Percentiles rank a stretch among this genome's conserved stretches.
phyloP scores from a whole-genome alignment of 163 green algal species.

The Prototheca cutis region DNA sequence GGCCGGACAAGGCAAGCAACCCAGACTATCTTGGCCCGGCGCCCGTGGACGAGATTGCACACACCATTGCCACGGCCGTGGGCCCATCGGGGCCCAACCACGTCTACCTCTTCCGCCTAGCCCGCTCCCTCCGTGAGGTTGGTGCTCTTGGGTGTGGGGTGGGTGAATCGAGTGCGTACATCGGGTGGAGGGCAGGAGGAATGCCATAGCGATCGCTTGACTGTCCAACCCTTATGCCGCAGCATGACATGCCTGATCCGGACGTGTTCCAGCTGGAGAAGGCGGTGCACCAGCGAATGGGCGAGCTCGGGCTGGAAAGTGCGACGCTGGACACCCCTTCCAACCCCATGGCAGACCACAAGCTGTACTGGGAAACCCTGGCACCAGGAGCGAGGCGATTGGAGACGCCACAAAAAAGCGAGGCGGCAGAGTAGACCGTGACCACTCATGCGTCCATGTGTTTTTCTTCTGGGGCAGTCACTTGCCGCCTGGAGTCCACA shows the following conservation, averaged over 20 bases:
- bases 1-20: conserved; percentile 27
- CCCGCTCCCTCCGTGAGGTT: conserved; percentile 37
- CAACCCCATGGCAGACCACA: not conserved
- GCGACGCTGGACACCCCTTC: not conserved
- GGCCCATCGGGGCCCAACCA: conserved; percentile 58
- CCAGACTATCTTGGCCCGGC: conserved; percentile 56
- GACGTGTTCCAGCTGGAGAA: conserved; percentile 36
- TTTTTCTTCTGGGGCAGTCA: too few species aligned
- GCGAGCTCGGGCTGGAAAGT: not conserved
- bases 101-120: conserved; percentile 57
- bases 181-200: not conserved
- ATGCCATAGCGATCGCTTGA: not conserved
- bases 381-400: not conserved
- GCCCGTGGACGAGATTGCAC: conserved; percentile 35
- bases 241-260: conserved; percentile 31
- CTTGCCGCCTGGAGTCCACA: too few species aligned
- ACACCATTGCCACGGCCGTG: conserved; percentile 42
- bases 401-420: too few species aligned
- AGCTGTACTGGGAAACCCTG: not conserved
- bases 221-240: not conserved
- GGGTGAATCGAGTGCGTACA: not conserved
- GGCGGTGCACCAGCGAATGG: conserved; percentile 1
- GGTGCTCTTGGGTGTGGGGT: not conserved
- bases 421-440: too few species aligned
- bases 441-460: too few species aligned